Evolutionary conservation across 352 stramenopile genomes (phyloP).

Genomic region (Phytophthora pluvialis): DNA sequence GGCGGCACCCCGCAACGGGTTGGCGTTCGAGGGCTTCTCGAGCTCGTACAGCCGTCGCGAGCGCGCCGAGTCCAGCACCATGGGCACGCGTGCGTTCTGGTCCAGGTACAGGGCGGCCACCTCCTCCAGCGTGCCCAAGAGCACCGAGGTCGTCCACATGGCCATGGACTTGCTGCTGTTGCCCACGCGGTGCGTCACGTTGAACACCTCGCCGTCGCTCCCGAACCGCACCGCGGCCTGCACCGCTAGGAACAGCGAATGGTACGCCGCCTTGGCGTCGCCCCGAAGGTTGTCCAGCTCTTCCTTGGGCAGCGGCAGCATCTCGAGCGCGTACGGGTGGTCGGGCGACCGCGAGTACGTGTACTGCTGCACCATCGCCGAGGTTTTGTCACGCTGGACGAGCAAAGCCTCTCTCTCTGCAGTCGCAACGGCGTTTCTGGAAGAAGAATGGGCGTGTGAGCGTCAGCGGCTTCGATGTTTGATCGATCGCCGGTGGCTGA

Average conservation of each 20-base stretch:
- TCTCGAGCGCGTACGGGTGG: conserved; percentile 57
- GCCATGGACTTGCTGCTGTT: conserved; percentile 53
- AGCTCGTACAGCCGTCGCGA: conserved; percentile 64
- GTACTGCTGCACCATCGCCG: conserved; percentile 40
- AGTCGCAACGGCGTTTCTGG: conserved; percentile 19
- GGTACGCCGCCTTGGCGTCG: conserved; percentile 40
- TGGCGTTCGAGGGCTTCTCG: conserved; percentile 42
- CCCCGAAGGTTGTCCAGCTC: conserved; percentile 39
- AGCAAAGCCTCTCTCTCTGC: conserved; percentile 7
- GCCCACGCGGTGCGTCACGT: conserved; percentile 36
- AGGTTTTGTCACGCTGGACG: conserved; percentile 3
- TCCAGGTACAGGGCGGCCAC: conserved; percentile 65
- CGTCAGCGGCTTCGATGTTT: conserved; percentile 15
- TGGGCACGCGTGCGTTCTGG: conserved; percentile 46
- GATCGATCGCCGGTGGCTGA: conserved; percentile 13
- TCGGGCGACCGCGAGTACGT: conserved; percentile 53
- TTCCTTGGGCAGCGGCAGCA: conserved; percentile 42
- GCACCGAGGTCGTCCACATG: conserved; percentile 62
- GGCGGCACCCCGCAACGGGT: conserved; percentile 49
- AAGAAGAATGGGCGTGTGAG: conserved; percentile 30
- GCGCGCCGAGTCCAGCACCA: conserved; percentile 53
- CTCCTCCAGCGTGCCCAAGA: conserved; percentile 67
- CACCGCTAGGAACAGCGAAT: conserved; percentile 47
- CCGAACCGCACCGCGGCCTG: conserved; percentile 45
- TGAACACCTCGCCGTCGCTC: conserved; percentile 43